A percentile compares a stretch with the other conserved stretches of the same genome.
Conservation (phyloP, 768 basidiomycete genomes). For the Panaeolus cyanescens region DNA sequence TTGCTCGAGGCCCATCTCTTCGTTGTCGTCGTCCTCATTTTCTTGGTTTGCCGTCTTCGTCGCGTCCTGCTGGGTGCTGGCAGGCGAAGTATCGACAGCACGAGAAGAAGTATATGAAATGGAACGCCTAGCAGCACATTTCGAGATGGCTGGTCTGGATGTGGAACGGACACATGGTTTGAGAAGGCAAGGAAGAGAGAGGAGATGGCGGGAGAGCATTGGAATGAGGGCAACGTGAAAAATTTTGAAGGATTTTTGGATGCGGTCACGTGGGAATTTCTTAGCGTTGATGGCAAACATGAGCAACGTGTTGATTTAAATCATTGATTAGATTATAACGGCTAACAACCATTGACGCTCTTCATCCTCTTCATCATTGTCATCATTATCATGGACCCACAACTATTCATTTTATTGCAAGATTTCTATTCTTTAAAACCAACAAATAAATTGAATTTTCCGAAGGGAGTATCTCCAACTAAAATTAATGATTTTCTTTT, state of each 20-base stretch:
- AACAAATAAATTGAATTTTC: conserved; percentile 42
- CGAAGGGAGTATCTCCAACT: conserved; percentile 34
- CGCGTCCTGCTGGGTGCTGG: neutral
- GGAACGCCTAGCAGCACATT: neutral
- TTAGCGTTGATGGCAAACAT: conserved; percentile 8
- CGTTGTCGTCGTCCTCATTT: conserved; percentile 7
- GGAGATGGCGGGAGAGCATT: conserved; percentile 38
- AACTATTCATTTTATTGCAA: conserved; percentile 46
- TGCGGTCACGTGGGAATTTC: conserved; percentile 29
- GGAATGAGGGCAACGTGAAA: conserved; percentile 18
- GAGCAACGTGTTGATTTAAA: neutral
- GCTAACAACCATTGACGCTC: neutral
- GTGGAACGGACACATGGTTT: conserved; percentile 29
- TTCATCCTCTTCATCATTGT: neutral
- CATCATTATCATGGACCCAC: conserved; percentile 22
- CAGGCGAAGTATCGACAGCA: neutral
- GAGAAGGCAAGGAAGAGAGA: conserved; percentile 25
- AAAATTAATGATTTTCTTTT: conserved; percentile 60
- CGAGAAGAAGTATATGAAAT: neutral
- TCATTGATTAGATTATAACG: neutral
- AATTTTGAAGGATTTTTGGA: conserved; percentile 33
- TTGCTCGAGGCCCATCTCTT: conserved; percentile 10
- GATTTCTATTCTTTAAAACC: conserved; percentile 55
- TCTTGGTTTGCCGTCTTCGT: neutral
- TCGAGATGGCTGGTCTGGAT: conserved; percentile 10